Evolutionary conservation across 2,329 filamentous ascomycete species (phyloP), one percentile per base, ranked within the genome.

Genomic region (Tolypocladium endophyticum): DNA sequence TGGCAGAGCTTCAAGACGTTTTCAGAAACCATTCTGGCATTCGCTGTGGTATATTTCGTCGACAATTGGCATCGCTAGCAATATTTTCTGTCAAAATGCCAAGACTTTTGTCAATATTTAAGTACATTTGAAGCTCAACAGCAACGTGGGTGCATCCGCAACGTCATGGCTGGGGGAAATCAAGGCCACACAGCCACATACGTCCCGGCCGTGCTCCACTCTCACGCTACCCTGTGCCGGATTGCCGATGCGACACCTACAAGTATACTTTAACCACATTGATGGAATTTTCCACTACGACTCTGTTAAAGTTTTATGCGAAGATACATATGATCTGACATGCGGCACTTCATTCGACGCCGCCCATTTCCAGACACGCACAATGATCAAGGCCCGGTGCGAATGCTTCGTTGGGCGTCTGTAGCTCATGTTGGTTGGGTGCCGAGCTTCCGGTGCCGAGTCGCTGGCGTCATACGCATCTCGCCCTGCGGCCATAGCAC

Each of bases 1-100:
- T 75, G 79, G 67, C 85, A 87, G 12, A 86, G 71, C 30, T 77
- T 70, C 61, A 79, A 74, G 11, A 87, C 63, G 11, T 60, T 62
- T 25, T 69, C 64, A 2, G 71, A 70, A 11, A 72, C 63, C 71
- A 73, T 72, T n/a, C 18, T 55, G 33, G 45, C 30, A n/a, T 33
- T 35, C 20, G 12, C 12, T 54, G 35, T 1, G 30, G 20, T n/a
- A 12, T 23, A n/a, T 53, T 11, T 12, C 20, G 50, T 53, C 18
- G 30, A 11, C 20, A 23, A n/a, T 53, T 35, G 30, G 30, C 30
- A 23, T 35, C 20, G 1, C 20, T 9, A n/a, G 9, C 14, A 23
- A 14, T 53, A n/a, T 23, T 14, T 35, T 11, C 9, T 4, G 18
- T 6, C 3, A 2, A 53, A n/a, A 33, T 53, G 20, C 9, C 9